phyloP scores from a whole-genome alignment of 2,329 filamentous ascomycete species.

The Colletotrichum trifolii region DNA sequence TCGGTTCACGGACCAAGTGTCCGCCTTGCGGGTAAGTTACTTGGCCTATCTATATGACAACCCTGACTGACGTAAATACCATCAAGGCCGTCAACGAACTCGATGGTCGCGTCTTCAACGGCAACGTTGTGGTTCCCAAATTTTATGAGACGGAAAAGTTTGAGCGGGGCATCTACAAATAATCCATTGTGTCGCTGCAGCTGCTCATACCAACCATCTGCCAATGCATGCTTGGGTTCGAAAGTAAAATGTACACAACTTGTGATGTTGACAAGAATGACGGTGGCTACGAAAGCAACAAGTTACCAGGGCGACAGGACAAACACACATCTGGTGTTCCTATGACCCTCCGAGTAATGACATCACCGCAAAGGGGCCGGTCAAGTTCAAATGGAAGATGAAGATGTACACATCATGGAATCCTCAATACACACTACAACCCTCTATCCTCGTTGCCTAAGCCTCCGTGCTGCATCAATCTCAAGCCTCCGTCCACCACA shows the following conservation, averaged over 20 bases:
- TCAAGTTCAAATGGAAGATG: not conserved
- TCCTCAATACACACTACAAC: constrained; percentile 34
- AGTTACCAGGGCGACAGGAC: no score
- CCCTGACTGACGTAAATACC: not conserved
- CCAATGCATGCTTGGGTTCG: no score
- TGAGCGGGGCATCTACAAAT: constrained; percentile 71
- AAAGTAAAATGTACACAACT: no score
- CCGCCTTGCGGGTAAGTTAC: constrained; percentile 79
- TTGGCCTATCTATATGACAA: not conserved
- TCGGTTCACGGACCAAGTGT: constrained; percentile 88
- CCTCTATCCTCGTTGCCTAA: constrained; percentile 34
- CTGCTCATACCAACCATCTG: no score
- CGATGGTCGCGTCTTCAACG: constrained; percentile 88
- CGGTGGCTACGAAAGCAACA: no score
- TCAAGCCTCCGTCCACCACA: constrained; percentile 13
- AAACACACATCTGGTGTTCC: no score
- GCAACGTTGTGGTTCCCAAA: constrained; percentile 82
- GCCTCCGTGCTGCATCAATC: constrained; percentile 14
- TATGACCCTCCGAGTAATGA: not conserved
- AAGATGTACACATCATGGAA: constrained; percentile 33
- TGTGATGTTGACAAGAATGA: no score
- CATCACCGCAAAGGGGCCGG: not conserved
- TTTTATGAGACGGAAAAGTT: constrained; percentile 90
- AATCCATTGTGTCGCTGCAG: constrained; percentile 3
- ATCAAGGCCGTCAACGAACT: constrained; percentile 86